phyloP scores from a whole-genome alignment of 768 basidiomycete genomes.

The Agrocybe chaxingu region DNA sequence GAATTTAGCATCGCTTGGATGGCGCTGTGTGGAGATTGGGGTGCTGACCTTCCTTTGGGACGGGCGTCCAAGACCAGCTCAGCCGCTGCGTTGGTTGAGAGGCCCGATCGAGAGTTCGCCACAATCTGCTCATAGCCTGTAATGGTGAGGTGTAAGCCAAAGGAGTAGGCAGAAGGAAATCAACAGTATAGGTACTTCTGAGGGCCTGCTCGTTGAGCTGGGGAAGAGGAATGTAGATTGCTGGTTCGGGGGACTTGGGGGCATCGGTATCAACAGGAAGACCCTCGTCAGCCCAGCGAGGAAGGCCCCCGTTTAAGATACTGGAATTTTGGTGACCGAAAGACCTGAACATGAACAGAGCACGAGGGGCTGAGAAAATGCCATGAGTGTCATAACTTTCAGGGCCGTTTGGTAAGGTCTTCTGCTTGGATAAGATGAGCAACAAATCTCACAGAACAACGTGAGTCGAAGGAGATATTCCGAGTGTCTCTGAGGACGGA shows the following conservation, averaged over 20 bases:
- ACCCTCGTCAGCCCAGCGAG: slow-evolving; percentile 72
- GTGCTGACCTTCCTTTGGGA: slow-evolving; percentile 66
- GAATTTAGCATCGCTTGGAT: neutral
- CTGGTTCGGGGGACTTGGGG: slow-evolving; percentile 21
- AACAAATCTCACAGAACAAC: slow-evolving; percentile 67
- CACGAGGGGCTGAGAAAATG: slow-evolving; percentile 89
- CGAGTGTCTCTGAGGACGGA: slow-evolving; percentile 48
- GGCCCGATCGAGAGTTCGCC: slow-evolving; percentile 55
- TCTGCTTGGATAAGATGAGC: neutral
- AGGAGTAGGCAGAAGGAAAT: neutral
- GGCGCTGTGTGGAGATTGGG: neutral
- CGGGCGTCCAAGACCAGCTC: slow-evolving; percentile 89
- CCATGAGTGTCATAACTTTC: slow-evolving; percentile 86
- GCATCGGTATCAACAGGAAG: slow-evolving; percentile 44
- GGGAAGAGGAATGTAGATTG: slow-evolving; percentile 49
- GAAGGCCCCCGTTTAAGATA: slow-evolving; percentile 91
- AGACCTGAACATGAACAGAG: slow-evolving; percentile 90
- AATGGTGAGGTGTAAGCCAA: slow-evolving; percentile 5
- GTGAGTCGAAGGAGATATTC: slow-evolving; percentile 70
- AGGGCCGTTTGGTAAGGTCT: slow-evolving; percentile 1
- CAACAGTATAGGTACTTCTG: slow-evolving; percentile 40
- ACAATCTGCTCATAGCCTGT: slow-evolving; percentile 82
- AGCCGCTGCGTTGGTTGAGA: slow-evolving; percentile 37
- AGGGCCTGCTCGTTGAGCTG: slow-evolving; percentile 46
- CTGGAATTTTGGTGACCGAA: slow-evolving; percentile 87